Conservation (phyloP, 139 green algal species). For the Choricystis sp. region DNA sequence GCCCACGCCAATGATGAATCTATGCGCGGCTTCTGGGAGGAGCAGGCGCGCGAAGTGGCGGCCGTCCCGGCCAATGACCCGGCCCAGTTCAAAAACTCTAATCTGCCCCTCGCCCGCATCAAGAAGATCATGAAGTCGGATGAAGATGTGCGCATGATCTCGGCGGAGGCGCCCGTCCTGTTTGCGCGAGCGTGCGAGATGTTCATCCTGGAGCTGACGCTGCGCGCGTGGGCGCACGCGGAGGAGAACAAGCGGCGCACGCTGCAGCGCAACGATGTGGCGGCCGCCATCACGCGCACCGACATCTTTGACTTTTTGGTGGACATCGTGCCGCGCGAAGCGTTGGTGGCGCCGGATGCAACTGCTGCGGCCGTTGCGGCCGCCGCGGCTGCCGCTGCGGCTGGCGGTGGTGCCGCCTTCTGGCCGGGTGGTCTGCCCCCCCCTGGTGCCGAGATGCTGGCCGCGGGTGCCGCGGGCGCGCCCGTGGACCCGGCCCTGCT, state of each 20-base stretch:
- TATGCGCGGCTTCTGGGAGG: background rate
- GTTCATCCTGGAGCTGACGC: constrained; percentile 71
- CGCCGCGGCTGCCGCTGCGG: background rate
- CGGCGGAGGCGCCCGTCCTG: constrained; percentile 87
- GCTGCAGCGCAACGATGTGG: constrained; percentile 87
- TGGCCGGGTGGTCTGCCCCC: background rate
- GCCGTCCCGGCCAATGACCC: constrained; percentile 17
- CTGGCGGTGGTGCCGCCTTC: background rate
- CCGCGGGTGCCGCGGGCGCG: no score
- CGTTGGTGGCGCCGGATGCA: background rate
- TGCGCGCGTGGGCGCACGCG: constrained; percentile 79
- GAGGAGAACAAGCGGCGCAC: constrained; percentile 94
- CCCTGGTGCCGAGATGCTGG: background rate
- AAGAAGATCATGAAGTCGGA: constrained; percentile 99
- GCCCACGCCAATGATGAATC: background rate
- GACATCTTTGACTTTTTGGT: constrained; percentile 97
- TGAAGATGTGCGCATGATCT: constrained; percentile 94
- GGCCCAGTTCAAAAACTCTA: constrained; percentile 88
- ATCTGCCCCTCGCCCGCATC: constrained; percentile 93
- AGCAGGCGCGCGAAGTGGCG: background rate
- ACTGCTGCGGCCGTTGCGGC: background rate
- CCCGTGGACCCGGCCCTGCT: background rate
- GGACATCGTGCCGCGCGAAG: constrained; percentile 81
- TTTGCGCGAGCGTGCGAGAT: constrained; percentile 96
- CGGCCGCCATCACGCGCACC: constrained; percentile 77